Evolutionary conservation across 2,329 filamentous ascomycete genomes (phyloP).

Genomic region (Trichoderma sp.): DNA sequence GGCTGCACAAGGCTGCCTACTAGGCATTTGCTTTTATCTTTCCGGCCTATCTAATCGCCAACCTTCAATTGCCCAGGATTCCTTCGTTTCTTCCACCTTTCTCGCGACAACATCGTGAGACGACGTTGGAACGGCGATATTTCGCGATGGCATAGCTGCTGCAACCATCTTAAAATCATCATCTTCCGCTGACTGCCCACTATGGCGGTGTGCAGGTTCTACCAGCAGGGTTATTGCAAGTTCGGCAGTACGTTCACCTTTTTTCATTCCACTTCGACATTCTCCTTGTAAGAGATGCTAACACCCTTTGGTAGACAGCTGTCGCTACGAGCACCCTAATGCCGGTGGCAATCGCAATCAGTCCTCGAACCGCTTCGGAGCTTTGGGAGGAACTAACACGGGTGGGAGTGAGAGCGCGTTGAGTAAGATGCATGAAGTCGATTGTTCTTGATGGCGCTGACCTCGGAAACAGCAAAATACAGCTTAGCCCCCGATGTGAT

Average conservation of each 20-base stretch:
- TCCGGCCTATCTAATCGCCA: constrained; percentile 8
- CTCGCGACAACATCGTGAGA: constrained; percentile 6
- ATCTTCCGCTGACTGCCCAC: constrained; percentile 20
- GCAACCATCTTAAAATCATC: background rate
- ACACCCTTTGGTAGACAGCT: constrained; percentile 42
- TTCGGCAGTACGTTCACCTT: constrained; percentile 46
- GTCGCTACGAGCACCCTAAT: constrained; percentile 53
- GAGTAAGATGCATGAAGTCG: constrained; percentile 20
- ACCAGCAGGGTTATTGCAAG: constrained; percentile 51
- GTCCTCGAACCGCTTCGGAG: constrained; percentile 57
- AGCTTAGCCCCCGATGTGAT: constrained; percentile 59
- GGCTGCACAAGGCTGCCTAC: constrained; percentile 21
- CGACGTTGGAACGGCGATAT: background rate
- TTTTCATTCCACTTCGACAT: background rate
- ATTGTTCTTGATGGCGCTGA: constrained; percentile 8
- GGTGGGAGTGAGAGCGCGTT: constrained; percentile 27
- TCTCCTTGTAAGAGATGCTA: background rate
- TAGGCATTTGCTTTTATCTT: constrained; percentile 18
- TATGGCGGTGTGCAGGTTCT: constrained; percentile 50
- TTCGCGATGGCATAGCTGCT: constrained; percentile 19
- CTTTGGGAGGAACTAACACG: constrained; percentile 38
- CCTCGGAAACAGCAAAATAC: constrained; percentile 39
- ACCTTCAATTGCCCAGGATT: background rate
- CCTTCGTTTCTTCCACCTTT: background rate
- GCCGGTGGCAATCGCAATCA: constrained; percentile 38